phyloP scores from a whole-genome alignment of 768 basidiomycete species.

The Panus rudis region DNA sequence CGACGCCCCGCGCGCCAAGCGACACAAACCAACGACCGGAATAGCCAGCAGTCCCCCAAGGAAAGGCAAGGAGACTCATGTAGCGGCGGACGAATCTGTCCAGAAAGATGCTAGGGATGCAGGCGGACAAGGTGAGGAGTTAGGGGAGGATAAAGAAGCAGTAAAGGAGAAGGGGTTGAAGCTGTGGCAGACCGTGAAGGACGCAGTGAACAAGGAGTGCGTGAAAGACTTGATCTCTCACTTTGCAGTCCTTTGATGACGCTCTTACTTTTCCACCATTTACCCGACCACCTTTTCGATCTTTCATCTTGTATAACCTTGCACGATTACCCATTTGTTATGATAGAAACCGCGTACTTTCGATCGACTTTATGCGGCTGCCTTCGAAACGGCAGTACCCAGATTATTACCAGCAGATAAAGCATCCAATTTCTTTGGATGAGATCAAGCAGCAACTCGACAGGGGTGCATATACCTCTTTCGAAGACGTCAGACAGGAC shows the following conservation, averaged over 20 bases:
- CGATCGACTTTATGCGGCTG: constrained; percentile 58
- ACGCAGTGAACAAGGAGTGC: constrained; percentile 84
- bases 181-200: constrained; percentile 74
- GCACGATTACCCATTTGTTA: neutral
- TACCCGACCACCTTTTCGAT: constrained; percentile 7
- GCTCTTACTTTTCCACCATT: constrained; percentile 28
- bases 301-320: constrained; percentile 1
- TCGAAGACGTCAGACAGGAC: constrained; percentile 63
- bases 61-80: constrained; percentile 34
- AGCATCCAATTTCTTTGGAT: constrained; percentile 77
- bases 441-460: constrained; percentile 82
- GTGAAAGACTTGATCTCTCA: constrained; percentile 45
- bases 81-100: constrained; percentile 28
- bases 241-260: constrained; percentile 17
- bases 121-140: constrained; percentile 20
- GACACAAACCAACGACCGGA: constrained; percentile 30
- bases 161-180: constrained; percentile 63
- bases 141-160: constrained; percentile 21
- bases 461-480: constrained; percentile 46
- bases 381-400: constrained; percentile 70
- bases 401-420: constrained; percentile 81
- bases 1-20: constrained; percentile 44
- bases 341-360: constrained; percentile 57
- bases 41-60: constrained; percentile 5
- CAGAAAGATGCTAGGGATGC: constrained; percentile 23